Percentiles rank a stretch among this genome's conserved stretches.
Conservation (phyloP, 2,329 filamentous ascomycete genomes). For the Pseudofabraea citricarpa region DNA sequence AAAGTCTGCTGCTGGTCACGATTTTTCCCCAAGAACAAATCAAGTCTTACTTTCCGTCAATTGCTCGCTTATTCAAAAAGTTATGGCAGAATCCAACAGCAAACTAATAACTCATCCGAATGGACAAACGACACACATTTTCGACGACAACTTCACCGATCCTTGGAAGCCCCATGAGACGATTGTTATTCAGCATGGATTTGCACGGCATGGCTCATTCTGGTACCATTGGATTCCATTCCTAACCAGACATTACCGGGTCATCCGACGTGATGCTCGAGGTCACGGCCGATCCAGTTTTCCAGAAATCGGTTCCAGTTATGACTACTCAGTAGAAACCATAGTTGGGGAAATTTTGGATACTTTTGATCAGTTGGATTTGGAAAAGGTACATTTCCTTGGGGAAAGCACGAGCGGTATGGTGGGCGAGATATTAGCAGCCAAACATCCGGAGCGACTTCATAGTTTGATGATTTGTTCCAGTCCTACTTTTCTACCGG, state of each 20-base stretch:
- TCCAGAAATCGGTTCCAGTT: slow-evolving; percentile 14
- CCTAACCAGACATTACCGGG: slow-evolving; percentile 25
- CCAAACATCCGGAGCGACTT: slow-evolving; percentile 25
- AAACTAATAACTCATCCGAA: slow-evolving; percentile 2
- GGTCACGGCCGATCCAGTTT: slow-evolving; percentile 29
- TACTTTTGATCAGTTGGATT: slow-evolving; percentile 27
- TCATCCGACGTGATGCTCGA: slow-evolving; percentile 29
- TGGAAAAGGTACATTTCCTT: slow-evolving; percentile 29
- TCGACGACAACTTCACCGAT: slow-evolving; percentile 2
- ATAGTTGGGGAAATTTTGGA: slow-evolving; percentile 29
- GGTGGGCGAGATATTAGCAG: slow-evolving; percentile 29
- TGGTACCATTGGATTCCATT: slow-evolving; percentile 33
- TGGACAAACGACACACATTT: slow-evolving; percentile 1
- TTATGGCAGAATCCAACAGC: background rate
- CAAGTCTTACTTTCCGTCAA: too few relatives aligned
- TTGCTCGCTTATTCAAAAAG: too few relatives aligned
- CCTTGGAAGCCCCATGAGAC: slow-evolving; percentile 17
- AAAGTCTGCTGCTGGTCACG: too few relatives aligned
- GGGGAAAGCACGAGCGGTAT: slow-evolving; percentile 31
- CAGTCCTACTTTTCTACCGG: slow-evolving; percentile 16
- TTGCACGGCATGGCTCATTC: slow-evolving; percentile 28
- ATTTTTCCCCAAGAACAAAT: too few relatives aligned
- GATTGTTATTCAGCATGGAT: slow-evolving; percentile 33
- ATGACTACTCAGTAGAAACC: slow-evolving; percentile 19
- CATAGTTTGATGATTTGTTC: slow-evolving; percentile 28